Base-by-base conservation (phyloP, 2,329 filamentous ascomycete species). In the Myriosclerotinia duriaeana region DNA sequence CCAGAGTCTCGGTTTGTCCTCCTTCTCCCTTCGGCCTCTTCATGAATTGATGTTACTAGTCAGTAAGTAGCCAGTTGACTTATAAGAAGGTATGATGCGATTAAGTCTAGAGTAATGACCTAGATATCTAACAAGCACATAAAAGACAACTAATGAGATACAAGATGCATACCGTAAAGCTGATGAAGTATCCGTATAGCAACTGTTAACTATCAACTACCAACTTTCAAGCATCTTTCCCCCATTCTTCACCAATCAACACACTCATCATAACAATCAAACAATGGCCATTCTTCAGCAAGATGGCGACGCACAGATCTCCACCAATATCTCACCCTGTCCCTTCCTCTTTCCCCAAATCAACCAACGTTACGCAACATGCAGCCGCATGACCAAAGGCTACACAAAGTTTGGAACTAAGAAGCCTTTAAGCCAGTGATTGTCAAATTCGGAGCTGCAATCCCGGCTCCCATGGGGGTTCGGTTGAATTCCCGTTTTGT, bases 231-330 rank as follows among this genome's bases (percentile, higher is more conserved):
- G 12, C 44, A 22, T 26, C 34, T 34, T 17, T 7, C 17, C 6
- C 7, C 12, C 20, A 20, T n/a, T n/a, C 20, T 14, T 9, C 34
- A 26, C 58, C 46, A 52, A 38, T 61, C 58, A 38, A 15, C 58
- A 50, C 46, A 8, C 9, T 12, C 36, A 26, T 61, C 44, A 26
- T 3, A 50, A 61, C 9, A 15, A 50, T n/a, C 58, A 50, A 50
- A 52, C 44, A 50, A 50, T 26, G 14, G 44, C 58, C 58, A 38
- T 50, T 52, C 58, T 52, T 61, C 54, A 65, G 54, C 54, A 53
- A 65, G 63, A 65, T 65, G 63, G 63, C 63, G 54, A 65, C 36
- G 63, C 9, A 65, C 63, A 65, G 63, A 65, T 60, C 54, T 52
- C 63, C 54, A 52, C 46, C 54, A 60, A 65, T 50, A 58, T 59